These are phyloP conservation scores for Calonectria leucothoes DNA, from an alignment of 2,329 filamentous ascomycete genomes.

Conservation along the genomic window DNA sequence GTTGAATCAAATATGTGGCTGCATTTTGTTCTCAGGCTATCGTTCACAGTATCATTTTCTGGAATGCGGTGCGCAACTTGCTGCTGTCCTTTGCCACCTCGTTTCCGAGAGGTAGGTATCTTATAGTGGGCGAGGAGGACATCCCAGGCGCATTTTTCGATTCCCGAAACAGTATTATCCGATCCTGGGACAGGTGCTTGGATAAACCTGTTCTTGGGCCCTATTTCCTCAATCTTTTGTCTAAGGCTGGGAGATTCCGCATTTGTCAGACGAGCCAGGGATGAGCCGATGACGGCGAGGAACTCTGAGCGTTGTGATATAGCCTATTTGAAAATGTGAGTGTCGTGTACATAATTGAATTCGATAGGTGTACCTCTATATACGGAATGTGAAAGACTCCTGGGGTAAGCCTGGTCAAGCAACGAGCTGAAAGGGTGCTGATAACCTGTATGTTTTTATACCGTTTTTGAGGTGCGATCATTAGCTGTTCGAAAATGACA, in stretches of 20 bases:
- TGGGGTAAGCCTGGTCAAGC: conserved; percentile 46
- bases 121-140: conserved; percentile 36
- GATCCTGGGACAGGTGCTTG: neutral
- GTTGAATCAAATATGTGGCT: neutral
- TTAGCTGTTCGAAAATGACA: conserved; percentile 38
- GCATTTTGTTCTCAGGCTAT: neutral
- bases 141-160: conserved; percentile 39
- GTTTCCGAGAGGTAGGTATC: conserved; percentile 18
- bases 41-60: neutral
- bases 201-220: neutral
- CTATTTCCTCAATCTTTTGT: conserved; percentile 39
- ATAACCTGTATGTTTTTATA: conserved; percentile 35
- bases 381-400: conserved; percentile 52
- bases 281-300: conserved; percentile 44
- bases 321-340: conserved; percentile 34
- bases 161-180: neutral
- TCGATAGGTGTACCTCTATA: conserved; percentile 43
- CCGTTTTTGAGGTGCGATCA: conserved; percentile 39
- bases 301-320: conserved; percentile 41
- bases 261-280: conserved; percentile 46
- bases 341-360: too few species aligned
- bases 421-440: conserved; percentile 26
- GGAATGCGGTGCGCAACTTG: neutral
- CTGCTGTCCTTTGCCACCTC: neutral
- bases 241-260: conserved; percentile 50